Base-by-base conservation (phyloP, 164 flowering plant species). In the Litsea cubeba region DNA sequence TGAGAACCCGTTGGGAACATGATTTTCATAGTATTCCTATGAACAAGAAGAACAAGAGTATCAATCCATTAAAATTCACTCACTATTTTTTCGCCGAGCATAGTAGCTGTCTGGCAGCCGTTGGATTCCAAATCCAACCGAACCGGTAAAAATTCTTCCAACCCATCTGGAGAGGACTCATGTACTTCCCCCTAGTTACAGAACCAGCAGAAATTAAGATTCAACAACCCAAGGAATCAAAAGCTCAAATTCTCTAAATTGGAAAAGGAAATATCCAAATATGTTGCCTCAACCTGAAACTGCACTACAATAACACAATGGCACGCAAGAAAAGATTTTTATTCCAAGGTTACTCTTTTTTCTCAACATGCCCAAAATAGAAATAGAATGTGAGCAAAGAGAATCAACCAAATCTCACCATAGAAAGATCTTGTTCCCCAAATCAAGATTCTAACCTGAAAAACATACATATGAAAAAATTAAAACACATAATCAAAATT, bases 151-250 rank as follows among this genome's bases (percentile, higher is more conserved):
- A 67, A 76, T 49, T 79, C 80, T 68, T 77, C 76, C 74, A 80
- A 76, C 69, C 79, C 85, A 66, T 88, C 90, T 18, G 73, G 78
- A 71, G 79, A 40, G 76, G 83, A 81, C 60, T 84, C 90, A 54
- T 94, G 94, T 57, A 90, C 94, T 82, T 92, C 94, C 35, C 97
- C 98, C 98, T 94, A 76, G 57, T 50, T 23, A 26, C 66, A 81
- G 10, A 78, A 74, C 30, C 60, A 30, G 74, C 46, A 17, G 1
- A 75, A 58, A 72, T 71, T 40, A 40, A 40, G 46, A 8, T 40
- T 8, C 26, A 75, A 63, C 46, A 20, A 54, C 60, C 2, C 14
- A 58, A 51, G 17, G 7, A 54, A 14, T 8, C 40, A 18, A 54
- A 54, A 17, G 17, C 18, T 49, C 32, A 71, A 69, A 8, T 12